These are phyloP conservation scores for Rhinocladiella mackenziei DNA, from an alignment of 2,329 filamentous ascomycete species.

Conservation along the genomic window DNA sequence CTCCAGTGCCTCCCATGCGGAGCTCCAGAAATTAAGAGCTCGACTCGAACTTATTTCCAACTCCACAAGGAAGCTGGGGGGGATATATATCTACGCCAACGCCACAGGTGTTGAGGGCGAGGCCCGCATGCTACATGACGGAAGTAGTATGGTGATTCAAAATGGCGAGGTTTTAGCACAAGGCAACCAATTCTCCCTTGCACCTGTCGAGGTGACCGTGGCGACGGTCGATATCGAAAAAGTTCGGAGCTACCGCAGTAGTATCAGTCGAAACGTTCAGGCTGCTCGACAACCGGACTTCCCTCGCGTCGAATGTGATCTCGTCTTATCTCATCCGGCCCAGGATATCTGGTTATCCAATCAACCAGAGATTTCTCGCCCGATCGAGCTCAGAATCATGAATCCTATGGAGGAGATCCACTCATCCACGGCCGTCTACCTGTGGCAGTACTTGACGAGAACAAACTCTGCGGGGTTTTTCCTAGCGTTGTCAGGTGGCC, in stretches of 20 bases:
- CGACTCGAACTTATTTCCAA: constrained; percentile 63
- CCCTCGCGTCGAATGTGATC: constrained; percentile 39
- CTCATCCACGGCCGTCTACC: constrained; percentile 43
- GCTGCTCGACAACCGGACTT: constrained; percentile 44
- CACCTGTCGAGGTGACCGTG: constrained; percentile 61
- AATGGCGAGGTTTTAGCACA: constrained; percentile 1
- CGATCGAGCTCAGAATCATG: constrained; percentile 52
- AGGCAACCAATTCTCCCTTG: constrained; percentile 15
- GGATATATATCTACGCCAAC: constrained; percentile 57
- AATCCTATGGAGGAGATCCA: constrained; percentile 62
- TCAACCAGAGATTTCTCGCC: constrained; percentile 41
- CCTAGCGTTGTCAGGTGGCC: constrained; percentile 40
- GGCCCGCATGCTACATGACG: constrained; percentile 25
- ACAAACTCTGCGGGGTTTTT: constrained; percentile 38
- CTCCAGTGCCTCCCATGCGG: constrained; percentile 63
- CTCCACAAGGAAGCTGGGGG: constrained; percentile 51
- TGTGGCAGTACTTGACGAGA: constrained; percentile 46
- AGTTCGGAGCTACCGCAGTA: constrained; percentile 55
- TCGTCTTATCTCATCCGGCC: constrained; percentile 35
- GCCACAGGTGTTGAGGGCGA: constrained; percentile 43
- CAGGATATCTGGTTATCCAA: constrained; percentile 32
- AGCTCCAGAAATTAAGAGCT: constrained; percentile 62
- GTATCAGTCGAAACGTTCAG: constrained; percentile 35
- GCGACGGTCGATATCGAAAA: constrained; percentile 69
- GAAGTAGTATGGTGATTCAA: constrained; percentile 29